Evolutionary conservation across 2,329 filamentous ascomycete species (phyloP).

Genomic region (Trichoderma sp.): DNA sequence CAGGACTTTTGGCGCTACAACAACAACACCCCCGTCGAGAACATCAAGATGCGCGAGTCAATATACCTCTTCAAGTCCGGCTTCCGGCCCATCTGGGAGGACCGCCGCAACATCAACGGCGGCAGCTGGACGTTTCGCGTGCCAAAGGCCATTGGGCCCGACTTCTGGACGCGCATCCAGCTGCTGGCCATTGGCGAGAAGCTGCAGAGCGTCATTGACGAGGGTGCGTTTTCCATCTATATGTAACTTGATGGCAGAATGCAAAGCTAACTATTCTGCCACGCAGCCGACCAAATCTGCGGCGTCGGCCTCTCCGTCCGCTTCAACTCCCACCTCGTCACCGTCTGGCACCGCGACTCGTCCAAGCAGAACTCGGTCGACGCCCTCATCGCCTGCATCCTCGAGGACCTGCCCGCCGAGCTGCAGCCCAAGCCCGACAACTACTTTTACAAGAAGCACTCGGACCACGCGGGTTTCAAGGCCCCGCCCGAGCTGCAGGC

Average conservation of each 20-base stretch:
- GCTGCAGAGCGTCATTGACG: conserved; percentile 71
- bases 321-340: conserved; percentile 86
- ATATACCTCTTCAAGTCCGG: conserved; percentile 79
- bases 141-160: conserved; percentile 69
- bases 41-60: conserved; percentile 75
- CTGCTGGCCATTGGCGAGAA: conserved; percentile 82
- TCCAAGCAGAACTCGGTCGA: conserved; percentile 78
- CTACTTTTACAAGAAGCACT: conserved; percentile 88
- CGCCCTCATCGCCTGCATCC: conserved; percentile 69
- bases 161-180: conserved; percentile 81
- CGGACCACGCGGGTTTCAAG: conserved; percentile 82
- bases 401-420: conserved; percentile 72
- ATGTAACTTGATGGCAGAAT: too few species aligned
- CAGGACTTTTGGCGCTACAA: conserved; percentile 85
- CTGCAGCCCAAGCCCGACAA: conserved; percentile 69
- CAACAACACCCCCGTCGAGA: conserved; percentile 77
- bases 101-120: conserved; percentile 80
- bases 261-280: too few species aligned
- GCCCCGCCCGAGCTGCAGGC: conserved; percentile 60
- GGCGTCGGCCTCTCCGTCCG: conserved; percentile 85
- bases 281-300: conserved; percentile 78
- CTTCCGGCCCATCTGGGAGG: conserved; percentile 78
- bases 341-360: conserved; percentile 90
- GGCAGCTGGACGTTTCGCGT: conserved; percentile 94
- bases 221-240: conserved; percentile 64